phyloP scores from a whole-genome alignment of 2,329 filamentous ascomycete genomes.

The Didymella segeticola region DNA sequence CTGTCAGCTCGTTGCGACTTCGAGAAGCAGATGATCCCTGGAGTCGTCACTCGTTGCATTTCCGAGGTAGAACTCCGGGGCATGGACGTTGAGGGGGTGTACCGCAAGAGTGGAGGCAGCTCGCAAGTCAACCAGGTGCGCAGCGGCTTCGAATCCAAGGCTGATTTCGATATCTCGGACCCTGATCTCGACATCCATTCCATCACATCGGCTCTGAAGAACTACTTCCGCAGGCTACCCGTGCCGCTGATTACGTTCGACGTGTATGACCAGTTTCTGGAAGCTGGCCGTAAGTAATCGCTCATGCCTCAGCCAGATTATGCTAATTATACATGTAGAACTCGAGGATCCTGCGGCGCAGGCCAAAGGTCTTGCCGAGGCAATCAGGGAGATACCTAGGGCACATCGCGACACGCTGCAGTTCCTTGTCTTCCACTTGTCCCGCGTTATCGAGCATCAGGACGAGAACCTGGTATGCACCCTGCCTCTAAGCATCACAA shows the following conservation, averaged over 20 bases:
- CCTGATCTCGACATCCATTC: slow-evolving; percentile 94
- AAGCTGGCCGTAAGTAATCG: slow-evolving; percentile 71
- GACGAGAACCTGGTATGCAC: slow-evolving; percentile 79
- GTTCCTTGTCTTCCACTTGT: slow-evolving; percentile 92
- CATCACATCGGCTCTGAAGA: slow-evolving; percentile 93
- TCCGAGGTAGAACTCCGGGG: slow-evolving; percentile 93
- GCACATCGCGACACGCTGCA: slow-evolving; percentile 89
- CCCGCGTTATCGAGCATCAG: slow-evolving; percentile 81
- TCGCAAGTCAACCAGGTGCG: slow-evolving; percentile 90
- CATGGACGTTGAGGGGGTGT: slow-evolving; percentile 97
- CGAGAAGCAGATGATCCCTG: slow-evolving; percentile 87
- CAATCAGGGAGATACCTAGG: slow-evolving; percentile 79
- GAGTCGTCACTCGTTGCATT: slow-evolving; percentile 90
- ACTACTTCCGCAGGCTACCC: slow-evolving; percentile 95
- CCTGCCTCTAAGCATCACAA: background rate
- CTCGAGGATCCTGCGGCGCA: slow-evolving; percentile 62
- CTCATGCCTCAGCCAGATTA: background rate
- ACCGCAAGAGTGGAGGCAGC: slow-evolving; percentile 94
- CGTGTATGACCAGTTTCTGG: slow-evolving; percentile 86
- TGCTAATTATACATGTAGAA: slow-evolving; percentile 52
- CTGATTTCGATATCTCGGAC: slow-evolving; percentile 91
- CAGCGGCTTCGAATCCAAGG: slow-evolving; percentile 85
- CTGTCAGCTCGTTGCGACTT: slow-evolving; percentile 83
- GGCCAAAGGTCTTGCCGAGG: slow-evolving; percentile 69
- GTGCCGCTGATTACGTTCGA: slow-evolving; percentile 89